Conservation (phyloP, 2,329 filamentous ascomycete species). For the Botrytis deweyae region DNA sequence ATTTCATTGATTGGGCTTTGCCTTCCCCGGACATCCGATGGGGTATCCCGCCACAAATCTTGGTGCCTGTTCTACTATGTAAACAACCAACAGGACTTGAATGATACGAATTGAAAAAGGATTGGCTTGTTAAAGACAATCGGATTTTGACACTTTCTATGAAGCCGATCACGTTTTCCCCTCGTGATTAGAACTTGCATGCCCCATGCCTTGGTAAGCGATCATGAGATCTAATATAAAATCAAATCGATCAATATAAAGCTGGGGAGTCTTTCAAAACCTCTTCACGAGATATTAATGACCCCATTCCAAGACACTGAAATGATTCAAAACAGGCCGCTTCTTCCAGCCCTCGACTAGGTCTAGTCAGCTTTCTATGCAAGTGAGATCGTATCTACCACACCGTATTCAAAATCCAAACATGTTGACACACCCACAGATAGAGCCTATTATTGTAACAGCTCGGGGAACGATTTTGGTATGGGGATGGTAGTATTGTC, state of each 20-base stretch:
- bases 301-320: not conserved
- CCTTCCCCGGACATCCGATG: constrained; percentile 18
- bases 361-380: constrained; percentile 17
- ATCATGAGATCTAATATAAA: not conserved
- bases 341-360: not conserved
- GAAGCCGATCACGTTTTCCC: not conserved
- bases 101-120: not conserved
- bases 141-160: not conserved
- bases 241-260: not conserved
- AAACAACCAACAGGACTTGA: not conserved
- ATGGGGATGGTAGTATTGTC: not conserved
- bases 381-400: constrained; percentile 16
- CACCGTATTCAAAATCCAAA: not conserved
- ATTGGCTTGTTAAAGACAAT: not conserved
- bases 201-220: not conserved
- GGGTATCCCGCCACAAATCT: constrained; percentile 13
- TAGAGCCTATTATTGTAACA: not conserved
- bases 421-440: not conserved
- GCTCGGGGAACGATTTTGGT: not conserved
- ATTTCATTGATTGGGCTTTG: not conserved
- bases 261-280: not conserved
- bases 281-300: not conserved
- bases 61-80: not conserved
- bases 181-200: not conserved
- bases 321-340: not conserved